Percentiles rank a stretch among this genome's conserved stretches.
Evolutionary conservation across 345 rosid species (phyloP).

Genomic region (Euphorbia tirucalli): DNA sequence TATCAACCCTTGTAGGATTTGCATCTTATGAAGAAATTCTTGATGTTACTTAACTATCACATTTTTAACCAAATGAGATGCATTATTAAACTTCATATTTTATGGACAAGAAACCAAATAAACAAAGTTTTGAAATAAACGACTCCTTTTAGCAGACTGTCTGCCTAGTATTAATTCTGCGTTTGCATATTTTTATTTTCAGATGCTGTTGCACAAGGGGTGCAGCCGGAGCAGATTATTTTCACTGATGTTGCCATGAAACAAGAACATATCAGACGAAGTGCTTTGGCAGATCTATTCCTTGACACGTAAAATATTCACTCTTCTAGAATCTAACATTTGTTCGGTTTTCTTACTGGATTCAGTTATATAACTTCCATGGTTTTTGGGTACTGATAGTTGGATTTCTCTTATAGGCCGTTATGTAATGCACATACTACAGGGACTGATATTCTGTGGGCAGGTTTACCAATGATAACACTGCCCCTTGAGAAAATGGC

Average conservation of each 20-base stretch:
- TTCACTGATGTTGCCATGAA: constrained; percentile 99
- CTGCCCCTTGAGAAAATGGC: constrained; percentile 99
- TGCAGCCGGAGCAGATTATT: constrained; percentile 85
- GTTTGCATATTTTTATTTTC: constrained; percentile 20
- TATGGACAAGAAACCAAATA: background rate
- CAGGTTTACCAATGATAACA: constrained; percentile 98
- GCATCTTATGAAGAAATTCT: background rate
- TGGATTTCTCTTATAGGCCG: constrained; percentile 49
- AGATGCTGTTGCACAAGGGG: constrained; percentile 90
- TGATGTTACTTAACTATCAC: background rate
- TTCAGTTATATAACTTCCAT: background rate
- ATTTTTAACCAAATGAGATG: background rate
- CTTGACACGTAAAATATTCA: constrained; percentile 71
- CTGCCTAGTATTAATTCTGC: background rate
- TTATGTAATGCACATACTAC: constrained; percentile 98
- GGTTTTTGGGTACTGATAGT: background rate
- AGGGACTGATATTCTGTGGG: constrained; percentile 97
- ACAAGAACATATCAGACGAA: constrained; percentile 86
- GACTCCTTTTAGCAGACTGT: background rate
- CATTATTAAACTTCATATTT: background rate
- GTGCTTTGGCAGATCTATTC: constrained; percentile 92
- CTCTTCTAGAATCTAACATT: background rate
- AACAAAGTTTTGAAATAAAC: background rate
- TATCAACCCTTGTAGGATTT: background rate
- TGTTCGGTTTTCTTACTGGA: too few species aligned